Evolutionary conservation across 225 moss, liverwort and hornwort species (phyloP), one percentile per base, ranked within the genome.

Genomic region (Marchantia polymorpha): DNA sequence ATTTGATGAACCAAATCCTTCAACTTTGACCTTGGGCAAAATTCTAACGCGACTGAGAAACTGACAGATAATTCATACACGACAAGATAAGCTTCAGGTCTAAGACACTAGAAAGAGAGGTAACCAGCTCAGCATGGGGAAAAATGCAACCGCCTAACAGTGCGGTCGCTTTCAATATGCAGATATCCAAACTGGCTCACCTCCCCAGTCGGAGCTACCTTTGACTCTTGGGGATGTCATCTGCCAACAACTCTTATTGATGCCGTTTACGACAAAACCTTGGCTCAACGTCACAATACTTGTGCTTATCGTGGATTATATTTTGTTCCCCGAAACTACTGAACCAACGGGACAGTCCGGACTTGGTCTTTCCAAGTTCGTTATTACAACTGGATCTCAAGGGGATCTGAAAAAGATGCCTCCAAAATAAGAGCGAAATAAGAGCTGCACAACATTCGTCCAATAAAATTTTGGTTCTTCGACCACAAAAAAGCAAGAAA

Each of bases 401-500:
- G 7, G 27, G 10, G n/a, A 30, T 22, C 31, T 72, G 30, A 22
- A 72, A 22, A n/a, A n/a, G n/a, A n/a, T n/a, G n/a, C n/a, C n/a
- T n/a, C n/a, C n/a, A n/a, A n/a, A n/a, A n/a, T n/a, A 39, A 39
- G 4, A 51, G 72, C 68, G 39, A 17, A 72, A 52, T 52, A 19
- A 72, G n/a, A 72, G 49, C 72, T 52, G 50, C 72, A 72, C 50
- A 73, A 51, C 20, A 6, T 73, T 52, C 25, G 52, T 73, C 51
- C 46, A 30, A 30, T 7, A 19, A 19, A 7, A 54, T 74, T 74
- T 76, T 17, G 74, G 27, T 55, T 55, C 20, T 76, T 47, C 25
- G 76, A 76, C 59, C 76, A 59, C 39, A 61, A 69, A 11, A 64
- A 46, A 47, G 23, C 76, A 64, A 77, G 48, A 77, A 19, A 77